These are phyloP conservation scores for Calonectria hongkongensis DNA, from an alignment of 2,329 filamentous ascomycete species.

Conservation along the genomic window DNA sequence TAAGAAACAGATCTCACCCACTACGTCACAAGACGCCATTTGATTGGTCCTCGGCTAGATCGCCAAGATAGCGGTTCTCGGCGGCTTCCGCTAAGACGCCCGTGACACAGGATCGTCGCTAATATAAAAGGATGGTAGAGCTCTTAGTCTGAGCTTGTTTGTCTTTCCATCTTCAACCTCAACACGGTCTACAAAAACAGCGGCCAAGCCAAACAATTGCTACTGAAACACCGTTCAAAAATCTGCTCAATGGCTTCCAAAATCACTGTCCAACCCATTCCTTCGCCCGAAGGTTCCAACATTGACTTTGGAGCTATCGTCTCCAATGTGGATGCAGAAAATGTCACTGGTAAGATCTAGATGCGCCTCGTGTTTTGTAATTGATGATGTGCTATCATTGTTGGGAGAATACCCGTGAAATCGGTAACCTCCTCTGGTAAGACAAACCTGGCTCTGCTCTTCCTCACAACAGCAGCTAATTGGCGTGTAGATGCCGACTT, in stretches of 20 bases:
- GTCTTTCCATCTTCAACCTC: neutral
- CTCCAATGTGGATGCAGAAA: conserved; percentile 75
- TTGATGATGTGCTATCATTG: conserved; percentile 41
- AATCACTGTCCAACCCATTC: conserved; percentile 62
- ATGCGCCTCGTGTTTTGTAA: conserved; percentile 15
- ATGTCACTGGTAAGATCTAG: conserved; percentile 73
- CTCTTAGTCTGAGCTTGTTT: neutral
- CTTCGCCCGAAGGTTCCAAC: conserved; percentile 59
- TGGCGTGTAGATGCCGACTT: conserved; percentile 76
- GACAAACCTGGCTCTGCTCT: conserved; percentile 45
- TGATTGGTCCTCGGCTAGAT: conserved; percentile 24
- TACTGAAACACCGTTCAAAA: neutral
- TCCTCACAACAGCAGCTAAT: conserved; percentile 44
- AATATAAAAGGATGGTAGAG: conserved; percentile 21
- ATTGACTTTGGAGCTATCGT: conserved; percentile 78
- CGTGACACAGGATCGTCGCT: neutral
- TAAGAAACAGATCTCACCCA: conserved; percentile 24
- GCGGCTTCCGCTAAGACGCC: conserved; percentile 28
- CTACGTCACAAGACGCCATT: neutral
- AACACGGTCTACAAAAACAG: neutral
- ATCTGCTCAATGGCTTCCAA: conserved; percentile 47
- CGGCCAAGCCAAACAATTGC: neutral
- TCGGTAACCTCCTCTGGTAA: conserved; percentile 76
- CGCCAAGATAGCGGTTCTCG: conserved; percentile 36
- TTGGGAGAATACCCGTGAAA: conserved; percentile 74